Base-by-base conservation (phyloP, 768 basidiomycete genomes). In the Xerocomus spinulosus region DNA sequence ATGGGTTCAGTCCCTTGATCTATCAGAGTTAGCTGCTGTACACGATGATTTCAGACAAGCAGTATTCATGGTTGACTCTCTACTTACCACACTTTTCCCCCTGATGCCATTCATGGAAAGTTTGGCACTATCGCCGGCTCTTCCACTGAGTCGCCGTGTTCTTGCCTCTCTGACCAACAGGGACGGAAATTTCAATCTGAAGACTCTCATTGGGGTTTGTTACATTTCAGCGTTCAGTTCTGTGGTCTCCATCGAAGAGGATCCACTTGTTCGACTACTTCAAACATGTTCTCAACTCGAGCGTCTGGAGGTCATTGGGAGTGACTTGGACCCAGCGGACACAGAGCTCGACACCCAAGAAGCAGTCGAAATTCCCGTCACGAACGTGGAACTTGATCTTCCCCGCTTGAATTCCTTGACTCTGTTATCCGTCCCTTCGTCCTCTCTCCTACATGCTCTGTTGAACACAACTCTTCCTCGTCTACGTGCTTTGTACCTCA, bases 1-100 rank as follows among this genome's bases (percentile, higher is more conserved):
- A 61, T 94, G 90, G 86, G 81, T 95, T 1, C 85, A 83, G 49
- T 66, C 62, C 9, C 72, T 96, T 20, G 85, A 95, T 64, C 68
- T 96, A 6, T 82, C 87, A 5, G 64, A 68, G 18, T 55, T 88
- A 28, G 55, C 62, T 36, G 72, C 70, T 55, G 60, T 58, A 38
- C 69, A 76, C n/a, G n/a, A n/a, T 21, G 70, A 73, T 53, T 66
- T 72, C 9, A 55, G 47, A 30, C 75, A 83, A 44, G 70, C 75
- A n/a, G n/a, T n/a, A 21, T 73, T 84, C 41, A 57, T 61, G 17
- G 63, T 85, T 9, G 90, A 92, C 64, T 75, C 78, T 9, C 67
- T 84, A 30, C 73, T 92, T 24, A 79, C 79, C 12, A 67, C 65
- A 24, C 60, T 92, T 13, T 86, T 89, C 51, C 81, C 83, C 10